These are phyloP conservation scores for Syzygium aqueum DNA, from an alignment of 345 rosid genomes.

Conservation along the genomic window DNA sequence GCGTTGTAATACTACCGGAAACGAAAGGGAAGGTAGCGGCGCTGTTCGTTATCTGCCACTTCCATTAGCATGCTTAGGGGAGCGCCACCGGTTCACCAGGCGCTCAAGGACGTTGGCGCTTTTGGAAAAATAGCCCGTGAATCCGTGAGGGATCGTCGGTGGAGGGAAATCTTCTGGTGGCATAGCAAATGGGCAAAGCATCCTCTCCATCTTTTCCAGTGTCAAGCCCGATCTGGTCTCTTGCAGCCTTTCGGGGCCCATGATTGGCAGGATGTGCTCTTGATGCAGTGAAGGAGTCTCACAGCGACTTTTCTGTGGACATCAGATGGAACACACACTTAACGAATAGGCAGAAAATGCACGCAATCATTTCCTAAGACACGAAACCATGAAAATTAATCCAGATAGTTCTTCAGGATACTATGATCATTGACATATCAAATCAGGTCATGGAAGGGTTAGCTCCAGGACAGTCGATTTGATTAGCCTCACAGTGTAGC, in stretches of 20 bases:
- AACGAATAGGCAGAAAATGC: neutral
- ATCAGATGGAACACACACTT: neutral
- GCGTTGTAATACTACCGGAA: neutral
- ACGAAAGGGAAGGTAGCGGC: neutral
- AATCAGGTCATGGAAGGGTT: neutral
- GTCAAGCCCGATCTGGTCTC: conserved; percentile 76
- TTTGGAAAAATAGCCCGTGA: conserved; percentile 83
- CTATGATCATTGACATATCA: neutral
- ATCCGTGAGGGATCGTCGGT: conserved; percentile 66
- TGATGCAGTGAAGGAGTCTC: conserved; percentile 62
- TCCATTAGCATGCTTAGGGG: conserved; percentile 38
- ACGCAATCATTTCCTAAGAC: neutral
- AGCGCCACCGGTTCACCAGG: conserved; percentile 72
- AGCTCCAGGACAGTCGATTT: neutral
- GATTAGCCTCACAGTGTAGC: neutral
- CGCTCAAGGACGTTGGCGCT: conserved; percentile 83
- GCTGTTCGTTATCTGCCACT: conserved; percentile 18
- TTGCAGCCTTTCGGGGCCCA: conserved; percentile 98
- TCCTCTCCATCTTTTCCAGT: conserved; percentile 85
- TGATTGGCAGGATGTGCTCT: conserved; percentile 94
- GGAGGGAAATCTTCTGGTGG: conserved; percentile 99
- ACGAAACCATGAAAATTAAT: neutral
- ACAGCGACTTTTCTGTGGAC: conserved; percentile 41
- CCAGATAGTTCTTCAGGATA: neutral
- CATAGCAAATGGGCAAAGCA: conserved; percentile 91